Evolutionary conservation across 2,329 filamentous ascomycete genomes (phyloP).

Genomic region (Taxawa tesnikishii): DNA sequence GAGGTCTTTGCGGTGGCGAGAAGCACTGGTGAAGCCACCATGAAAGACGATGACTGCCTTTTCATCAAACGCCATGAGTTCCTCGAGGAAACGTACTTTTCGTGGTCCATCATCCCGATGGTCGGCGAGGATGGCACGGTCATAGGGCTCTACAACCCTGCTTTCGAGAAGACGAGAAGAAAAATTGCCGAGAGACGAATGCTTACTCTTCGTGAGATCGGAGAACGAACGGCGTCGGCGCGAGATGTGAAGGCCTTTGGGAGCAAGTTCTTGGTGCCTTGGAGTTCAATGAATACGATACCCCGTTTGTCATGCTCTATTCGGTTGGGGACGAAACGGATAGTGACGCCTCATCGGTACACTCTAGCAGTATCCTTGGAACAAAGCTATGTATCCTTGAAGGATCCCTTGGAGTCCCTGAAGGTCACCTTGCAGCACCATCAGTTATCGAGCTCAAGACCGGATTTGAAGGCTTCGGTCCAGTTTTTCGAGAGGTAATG

Average conservation of each 20-base stretch:
- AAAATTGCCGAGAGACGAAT: conserved; percentile 71
- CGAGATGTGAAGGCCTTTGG: conserved; percentile 66
- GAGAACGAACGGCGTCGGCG: conserved; percentile 62
- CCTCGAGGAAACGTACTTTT: conserved; percentile 71
- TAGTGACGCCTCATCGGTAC: conserved; percentile 59
- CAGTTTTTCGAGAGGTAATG: conserved; percentile 66
- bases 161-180: conserved; percentile 68
- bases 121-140: conserved; percentile 54
- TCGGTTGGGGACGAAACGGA: conserved; percentile 60
- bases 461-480: conserved; percentile 61
- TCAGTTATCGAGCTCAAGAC: conserved; percentile 54
- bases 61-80: conserved; percentile 59
- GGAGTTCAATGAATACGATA: conserved; percentile 61
- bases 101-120: conserved; percentile 69
- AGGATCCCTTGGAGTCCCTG: conserved; percentile 56
- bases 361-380: conserved; percentile 52
- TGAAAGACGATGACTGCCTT: conserved; percentile 72
- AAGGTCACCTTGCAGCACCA: conserved; percentile 49
- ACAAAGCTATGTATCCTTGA: conserved; percentile 58
- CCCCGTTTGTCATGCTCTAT: conserved; percentile 67
- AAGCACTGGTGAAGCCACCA: conserved; percentile 61
- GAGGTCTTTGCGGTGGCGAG: conserved; percentile 56
- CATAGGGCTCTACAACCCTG: conserved; percentile 65
- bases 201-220: conserved; percentile 65
- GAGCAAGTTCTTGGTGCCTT: conserved; percentile 54